A percentile compares a stretch with the other conserved stretches of the same genome.
phyloP scores from a whole-genome alignment of 129 eudicot genomes.

The Solidago caesia region DNA sequence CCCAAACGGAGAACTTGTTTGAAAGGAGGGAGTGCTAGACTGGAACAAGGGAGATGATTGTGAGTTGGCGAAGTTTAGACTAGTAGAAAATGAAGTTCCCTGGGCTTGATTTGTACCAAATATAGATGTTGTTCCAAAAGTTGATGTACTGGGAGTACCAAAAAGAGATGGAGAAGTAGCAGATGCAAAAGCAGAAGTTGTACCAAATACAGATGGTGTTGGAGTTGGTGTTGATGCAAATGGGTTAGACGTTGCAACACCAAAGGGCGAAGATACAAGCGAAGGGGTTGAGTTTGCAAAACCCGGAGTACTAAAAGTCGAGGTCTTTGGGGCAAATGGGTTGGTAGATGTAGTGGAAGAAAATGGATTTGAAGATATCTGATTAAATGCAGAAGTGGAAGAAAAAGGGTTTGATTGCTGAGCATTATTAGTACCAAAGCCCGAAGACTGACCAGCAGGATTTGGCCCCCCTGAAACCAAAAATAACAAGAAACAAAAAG shows the following conservation, averaged over 20 bases:
- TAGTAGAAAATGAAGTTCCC: slow-evolving; percentile 52
- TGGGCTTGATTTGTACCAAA: slow-evolving; percentile 65
- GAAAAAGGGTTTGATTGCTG: slow-evolving; percentile 49
- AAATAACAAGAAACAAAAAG: neutral
- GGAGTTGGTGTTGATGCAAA: slow-evolving; percentile 66
- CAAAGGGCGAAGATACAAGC: slow-evolving; percentile 71
- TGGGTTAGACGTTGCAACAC: slow-evolving; percentile 47
- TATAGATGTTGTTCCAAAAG: slow-evolving; percentile 63
- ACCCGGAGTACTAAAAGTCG: slow-evolving; percentile 54
- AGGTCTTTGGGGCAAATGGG: slow-evolving; percentile 66
- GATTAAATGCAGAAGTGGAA: slow-evolving; percentile 63
- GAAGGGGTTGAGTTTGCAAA: slow-evolving; percentile 58
- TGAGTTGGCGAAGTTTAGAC: slow-evolving; percentile 66
- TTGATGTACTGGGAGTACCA: slow-evolving; percentile 50
- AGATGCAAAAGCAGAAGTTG: neutral
- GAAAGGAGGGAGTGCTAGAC: slow-evolving; percentile 75
- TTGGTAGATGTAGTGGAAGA: slow-evolving; percentile 61
- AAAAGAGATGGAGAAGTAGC: neutral
- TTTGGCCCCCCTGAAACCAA: slow-evolving; percentile 70
- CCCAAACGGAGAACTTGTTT: slow-evolving; percentile 59
- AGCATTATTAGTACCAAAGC: slow-evolving; percentile 49
- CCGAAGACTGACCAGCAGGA: slow-evolving; percentile 82
- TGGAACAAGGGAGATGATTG: slow-evolving; percentile 82
- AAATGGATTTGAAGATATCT: slow-evolving; percentile 67
- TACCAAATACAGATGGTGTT: slow-evolving; percentile 41